Base-by-base conservation (phyloP, 2,329 filamentous ascomycete species). In the Aspergillus fructus region DNA sequence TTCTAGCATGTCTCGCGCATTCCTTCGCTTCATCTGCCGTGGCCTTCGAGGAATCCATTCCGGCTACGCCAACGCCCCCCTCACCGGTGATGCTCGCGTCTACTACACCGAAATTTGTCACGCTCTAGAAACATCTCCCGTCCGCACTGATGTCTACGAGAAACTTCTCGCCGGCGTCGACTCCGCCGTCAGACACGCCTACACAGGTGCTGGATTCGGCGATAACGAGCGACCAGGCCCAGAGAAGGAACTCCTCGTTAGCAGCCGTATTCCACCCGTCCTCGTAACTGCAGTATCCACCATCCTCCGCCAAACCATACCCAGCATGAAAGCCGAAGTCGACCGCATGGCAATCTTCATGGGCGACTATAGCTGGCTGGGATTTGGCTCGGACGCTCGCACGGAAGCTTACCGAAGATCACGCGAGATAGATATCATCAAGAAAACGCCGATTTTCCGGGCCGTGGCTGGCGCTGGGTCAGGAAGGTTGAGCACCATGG, bases 291-390 rank as follows among this genome's bases (percentile, higher is more conserved):
- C 79, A 0, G 76, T 85, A 0, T 69, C 73, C 21, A 73, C 73
- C 5, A 70, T 86, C 3, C 69, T 86, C 0, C 77, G 74, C 1
- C 77, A 76, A 19, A 77, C 74, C 0, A 74, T 91, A 27, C 78
- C 78, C 0, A 78, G 79, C 19, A 81, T 93, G 53, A 80, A 83
- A 41, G 77, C 78, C 5, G 79, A 83, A 54, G 81, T 87, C 11
- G 85, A 94, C 62, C 81, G 85, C 27, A 83, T 87, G 9, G 82
- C 82, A 59, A 79, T 96, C 49, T 90, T 89, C 74, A 89, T 91
- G 73, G 84, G 85, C 49, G 85, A 94, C 68, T 90, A 87, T 55
- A 80, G 80, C 49, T 83, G 90, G 69, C 78, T 94, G 11, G 88
- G 89, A 5, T 78, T 91, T 13, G 81, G 83, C 9, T 82, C 87